Evolutionary conservation across 2,329 filamentous ascomycete species (phyloP), one percentile per base, ranked within the genome.

Genomic region (Pestalotiopsis sp.): DNA sequence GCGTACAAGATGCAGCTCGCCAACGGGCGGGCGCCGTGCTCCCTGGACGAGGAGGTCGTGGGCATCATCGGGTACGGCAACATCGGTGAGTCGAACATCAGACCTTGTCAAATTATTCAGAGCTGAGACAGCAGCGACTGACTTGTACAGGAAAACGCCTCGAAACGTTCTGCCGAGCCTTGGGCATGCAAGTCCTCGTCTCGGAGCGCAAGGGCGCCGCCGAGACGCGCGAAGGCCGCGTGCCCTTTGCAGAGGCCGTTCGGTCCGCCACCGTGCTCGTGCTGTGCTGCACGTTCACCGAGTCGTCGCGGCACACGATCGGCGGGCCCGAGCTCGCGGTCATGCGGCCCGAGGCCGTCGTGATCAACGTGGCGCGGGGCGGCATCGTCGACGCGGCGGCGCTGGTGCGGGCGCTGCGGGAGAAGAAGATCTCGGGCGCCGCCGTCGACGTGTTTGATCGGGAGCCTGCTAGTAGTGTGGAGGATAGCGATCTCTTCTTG

Each of bases 111-210:
- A 23, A 23, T 23, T 23, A 23, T 23, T 3, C 3, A 3, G 23
- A 23, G 23, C 2, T 3, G 4, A n/a, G 13, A 49, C 31, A 2
- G 31, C 1, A 31, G 1, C 31, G 3, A 52, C 20, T 52, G 1
- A 23, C 13, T 13, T 13, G 3, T 12, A 23, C 23, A 73, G 72
- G 75, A 4, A 71, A 70, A 65, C 71, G 72, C 11, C 71, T 75
- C 11, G 72, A 66, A 17, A 56, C 56, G 5, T 66, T 75, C 2
- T 76, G 74, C n/a, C 56, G 58, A 39, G 72, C 65, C 14, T 45
- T 76, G 2, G 73, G 74, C 4, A 76, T 76, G 75, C 65, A 69
- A 52, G 73, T 76, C 0, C n/a, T 73, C 4, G 71, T 76, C 45
- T 66, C 73, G 1, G 72, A 70, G 57, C 65, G 75, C 14, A 74